phyloP scores from a whole-genome alignment of 75 land plant species.

The Cunninghamia lanceolata region DNA sequence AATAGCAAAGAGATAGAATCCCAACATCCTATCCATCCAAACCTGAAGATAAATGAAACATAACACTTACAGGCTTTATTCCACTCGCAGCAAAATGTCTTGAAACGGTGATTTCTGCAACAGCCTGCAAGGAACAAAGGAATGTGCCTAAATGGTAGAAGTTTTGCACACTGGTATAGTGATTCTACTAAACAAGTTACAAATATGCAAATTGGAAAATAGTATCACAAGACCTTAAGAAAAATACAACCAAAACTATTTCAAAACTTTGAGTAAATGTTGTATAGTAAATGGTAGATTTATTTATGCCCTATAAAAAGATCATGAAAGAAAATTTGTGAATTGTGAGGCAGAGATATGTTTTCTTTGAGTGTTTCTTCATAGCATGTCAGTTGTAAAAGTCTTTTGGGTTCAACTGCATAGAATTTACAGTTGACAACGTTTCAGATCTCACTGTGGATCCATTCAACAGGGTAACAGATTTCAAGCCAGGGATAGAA shows the following conservation, averaged over 20 bases:
- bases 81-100: constrained; percentile 52
- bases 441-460: too few relatives aligned
- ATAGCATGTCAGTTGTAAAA: too few relatives aligned
- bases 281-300: not conserved
- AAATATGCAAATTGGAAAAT: not conserved
- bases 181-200: not conserved
- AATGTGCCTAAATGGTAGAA: not conserved
- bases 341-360: not conserved
- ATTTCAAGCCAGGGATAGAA: too few relatives aligned
- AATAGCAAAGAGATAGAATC: not conserved
- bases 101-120: constrained; percentile 65
- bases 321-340: not conserved
- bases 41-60: not conserved
- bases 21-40: not conserved
- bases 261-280: not conserved
- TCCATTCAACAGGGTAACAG: too few relatives aligned
- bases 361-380: too few relatives aligned
- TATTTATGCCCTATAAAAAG: not conserved
- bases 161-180: not conserved
- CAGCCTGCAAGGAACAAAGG: constrained; percentile 49
- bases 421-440: too few relatives aligned
- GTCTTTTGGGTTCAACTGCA: too few relatives aligned
- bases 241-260: not conserved
- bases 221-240: not conserved
- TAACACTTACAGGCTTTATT: constrained; percentile 57